Evolutionary conservation across 2,329 filamentous ascomycete species (phyloP).

Genomic region (Pseudopithomyces chartarum): DNA sequence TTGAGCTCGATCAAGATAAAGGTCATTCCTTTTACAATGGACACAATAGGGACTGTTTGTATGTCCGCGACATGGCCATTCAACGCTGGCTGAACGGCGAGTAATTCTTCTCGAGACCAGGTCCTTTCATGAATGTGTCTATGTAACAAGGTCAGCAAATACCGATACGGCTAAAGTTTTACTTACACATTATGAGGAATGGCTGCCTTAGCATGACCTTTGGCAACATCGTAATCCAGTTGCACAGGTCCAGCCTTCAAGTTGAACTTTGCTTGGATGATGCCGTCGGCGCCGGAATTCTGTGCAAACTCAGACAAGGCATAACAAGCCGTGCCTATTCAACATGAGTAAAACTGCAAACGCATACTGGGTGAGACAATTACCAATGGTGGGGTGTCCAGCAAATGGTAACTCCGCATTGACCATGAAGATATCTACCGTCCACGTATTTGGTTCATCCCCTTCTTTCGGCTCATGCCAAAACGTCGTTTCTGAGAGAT

Average conservation of each 20-base stretch:
- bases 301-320: constrained; percentile 42
- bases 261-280: constrained; percentile 45
- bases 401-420: constrained; percentile 61
- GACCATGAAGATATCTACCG: constrained; percentile 61
- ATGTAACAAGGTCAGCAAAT: constrained; percentile 20
- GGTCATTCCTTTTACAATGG: constrained; percentile 73
- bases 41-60: constrained; percentile 43
- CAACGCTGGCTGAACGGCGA: constrained; percentile 44
- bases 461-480: constrained; percentile 46
- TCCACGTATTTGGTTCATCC: constrained; percentile 41
- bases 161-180: constrained; percentile 49
- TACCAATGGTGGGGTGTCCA: constrained; percentile 62
- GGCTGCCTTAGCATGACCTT: constrained; percentile 59
- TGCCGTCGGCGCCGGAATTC: constrained; percentile 20
- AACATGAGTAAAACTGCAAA: background rate
- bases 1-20: constrained; percentile 70
- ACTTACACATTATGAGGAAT: constrained; percentile 72
- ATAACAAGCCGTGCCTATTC: constrained; percentile 50
- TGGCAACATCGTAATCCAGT: constrained; percentile 47
- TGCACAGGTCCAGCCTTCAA: constrained; percentile 53
- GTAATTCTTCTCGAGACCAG: constrained; percentile 27
- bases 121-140: constrained; percentile 35
- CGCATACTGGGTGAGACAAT: background rate
- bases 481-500: constrained; percentile 63
- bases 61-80: constrained; percentile 21